A percentile compares a stretch with the other conserved stretches of the same genome.
These are phyloP conservation scores for Cercospora citrullina DNA, from an alignment of 2,329 filamentous ascomycete species.

Conservation along the genomic window DNA sequence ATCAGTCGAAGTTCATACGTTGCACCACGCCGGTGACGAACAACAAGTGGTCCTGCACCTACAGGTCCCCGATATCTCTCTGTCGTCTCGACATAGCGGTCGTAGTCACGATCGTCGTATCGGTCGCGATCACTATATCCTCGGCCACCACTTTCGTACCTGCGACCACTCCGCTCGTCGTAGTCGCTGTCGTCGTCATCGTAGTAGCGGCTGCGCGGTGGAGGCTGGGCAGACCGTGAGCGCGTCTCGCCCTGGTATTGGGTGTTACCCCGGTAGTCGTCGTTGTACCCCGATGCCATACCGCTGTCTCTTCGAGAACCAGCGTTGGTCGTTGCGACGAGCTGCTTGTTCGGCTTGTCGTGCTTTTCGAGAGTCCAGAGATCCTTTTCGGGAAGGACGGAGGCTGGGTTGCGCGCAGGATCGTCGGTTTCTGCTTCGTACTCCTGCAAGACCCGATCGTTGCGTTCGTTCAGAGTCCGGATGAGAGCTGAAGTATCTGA, in stretches of 20 bases:
- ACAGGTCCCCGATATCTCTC: slow-evolving; percentile 38
- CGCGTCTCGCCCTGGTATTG: slow-evolving; percentile 26
- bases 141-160: slow-evolving; percentile 26
- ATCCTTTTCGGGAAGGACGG: slow-evolving; percentile 23
- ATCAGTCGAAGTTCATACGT: slow-evolving; percentile 23
- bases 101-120: slow-evolving; percentile 28
- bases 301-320: slow-evolving; percentile 28
- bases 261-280: slow-evolving; percentile 28
- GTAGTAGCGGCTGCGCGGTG: slow-evolving; percentile 31
- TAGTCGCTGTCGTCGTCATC: slow-evolving; percentile 37
- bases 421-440: slow-evolving; percentile 39
- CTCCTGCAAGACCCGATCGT: slow-evolving; percentile 30
- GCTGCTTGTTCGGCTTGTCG: slow-evolving; percentile 8
- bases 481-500: slow-evolving; percentile 20
- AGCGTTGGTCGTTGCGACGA: slow-evolving; percentile 11
- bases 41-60: slow-evolving; percentile 35
- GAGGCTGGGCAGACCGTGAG: slow-evolving; percentile 32
- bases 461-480: slow-evolving; percentile 29
- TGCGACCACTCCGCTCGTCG: slow-evolving; percentile 33
- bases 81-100: slow-evolving; percentile 36
- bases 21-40: slow-evolving; percentile 26
- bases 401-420: slow-evolving; percentile 31
- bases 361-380: slow-evolving; percentile 19
- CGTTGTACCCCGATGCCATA: slow-evolving; percentile 31
- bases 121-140: slow-evolving; percentile 33